A percentile compares a stretch with the other conserved stretches of the same genome.
Conservation (phyloP, 495 filamentous ascomycete genomes). For the Hypomontagnella monticulosa region DNA sequence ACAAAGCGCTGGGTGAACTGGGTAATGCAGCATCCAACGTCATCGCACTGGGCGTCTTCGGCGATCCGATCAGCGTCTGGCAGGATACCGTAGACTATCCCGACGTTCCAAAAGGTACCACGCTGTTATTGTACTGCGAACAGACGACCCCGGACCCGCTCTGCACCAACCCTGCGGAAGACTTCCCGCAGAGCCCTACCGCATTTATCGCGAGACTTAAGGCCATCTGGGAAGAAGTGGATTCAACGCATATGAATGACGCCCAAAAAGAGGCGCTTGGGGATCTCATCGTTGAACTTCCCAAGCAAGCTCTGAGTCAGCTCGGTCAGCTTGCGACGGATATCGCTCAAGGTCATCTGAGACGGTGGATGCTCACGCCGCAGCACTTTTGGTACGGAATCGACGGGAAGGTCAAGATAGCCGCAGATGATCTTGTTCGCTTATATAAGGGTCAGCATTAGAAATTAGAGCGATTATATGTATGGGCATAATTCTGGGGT, state of each 20-base stretch:
- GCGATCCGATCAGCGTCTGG: conserved; percentile 36
- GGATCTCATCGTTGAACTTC: conserved; percentile 26
- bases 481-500: no score
- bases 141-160: conserved; percentile 31
- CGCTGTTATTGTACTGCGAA: conserved; percentile 37
- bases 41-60: conserved; percentile 38
- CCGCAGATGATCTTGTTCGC: conserved; percentile 28
- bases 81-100: conserved; percentile 32
- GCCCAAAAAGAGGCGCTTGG: conserved; percentile 32
- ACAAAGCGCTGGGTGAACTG: conserved; percentile 29
- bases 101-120: conserved; percentile 10
- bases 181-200: conserved; percentile 19
- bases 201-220: conserved; percentile 27
- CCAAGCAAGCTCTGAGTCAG: conserved; percentile 27
- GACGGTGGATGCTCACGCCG: conserved; percentile 41
- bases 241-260: conserved; percentile 34
- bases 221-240: conserved; percentile 31
- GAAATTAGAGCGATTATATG: no score
- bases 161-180: conserved; percentile 22
- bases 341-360: conserved; percentile 27
- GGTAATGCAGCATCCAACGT: conserved; percentile 25
- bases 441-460: conserved; percentile 18
- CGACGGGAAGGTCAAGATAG: conserved; percentile 28
- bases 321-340: conserved; percentile 31
- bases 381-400: conserved; percentile 43